phyloP scores from a whole-genome alignment of 179 eudicot species.

The Beta lomatogona region DNA sequence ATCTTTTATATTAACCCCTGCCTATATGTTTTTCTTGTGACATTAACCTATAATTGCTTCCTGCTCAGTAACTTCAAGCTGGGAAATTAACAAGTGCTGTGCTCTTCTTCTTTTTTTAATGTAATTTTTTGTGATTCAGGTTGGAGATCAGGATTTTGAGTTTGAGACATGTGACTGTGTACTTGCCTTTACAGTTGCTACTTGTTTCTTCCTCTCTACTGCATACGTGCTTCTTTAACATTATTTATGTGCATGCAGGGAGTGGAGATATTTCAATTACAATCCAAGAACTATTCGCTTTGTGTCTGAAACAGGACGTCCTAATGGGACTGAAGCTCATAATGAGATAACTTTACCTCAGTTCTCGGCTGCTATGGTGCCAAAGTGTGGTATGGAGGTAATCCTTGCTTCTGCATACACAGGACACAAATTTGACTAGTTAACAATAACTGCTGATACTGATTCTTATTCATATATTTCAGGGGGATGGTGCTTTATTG shows the following conservation, averaged over 20 bases:
- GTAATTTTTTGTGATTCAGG: neutral
- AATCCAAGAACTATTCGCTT: conserved; percentile 58
- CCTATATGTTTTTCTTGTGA: neutral
- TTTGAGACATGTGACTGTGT: neutral
- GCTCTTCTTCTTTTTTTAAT: too few relatives aligned
- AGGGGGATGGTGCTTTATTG: conserved; percentile 24
- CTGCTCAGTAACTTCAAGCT: neutral
- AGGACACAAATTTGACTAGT: conserved; percentile 17
- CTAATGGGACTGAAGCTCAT: conserved; percentile 39
- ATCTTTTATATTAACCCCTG: neutral
- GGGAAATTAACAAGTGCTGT: neutral
- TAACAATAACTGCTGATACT: neutral
- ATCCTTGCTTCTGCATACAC: neutral
- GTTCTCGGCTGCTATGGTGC: conserved; percentile 79
- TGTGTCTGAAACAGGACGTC: conserved; percentile 48
- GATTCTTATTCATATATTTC: conserved; percentile 28
- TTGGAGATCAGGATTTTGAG: neutral
- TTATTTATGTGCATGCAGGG: conserved; percentile 45
- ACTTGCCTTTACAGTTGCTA: neutral
- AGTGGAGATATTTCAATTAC: conserved; percentile 74
- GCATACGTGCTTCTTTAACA: conserved; percentile 6
- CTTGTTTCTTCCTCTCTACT: neutral
- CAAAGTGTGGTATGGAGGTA: conserved; percentile 48
- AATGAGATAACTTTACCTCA: conserved; percentile 60
- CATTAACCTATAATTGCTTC: neutral